These are phyloP conservation scores for Poterioochromonas sp. DNA, from an alignment of 352 stramenopile species.

Conservation along the genomic window DNA sequence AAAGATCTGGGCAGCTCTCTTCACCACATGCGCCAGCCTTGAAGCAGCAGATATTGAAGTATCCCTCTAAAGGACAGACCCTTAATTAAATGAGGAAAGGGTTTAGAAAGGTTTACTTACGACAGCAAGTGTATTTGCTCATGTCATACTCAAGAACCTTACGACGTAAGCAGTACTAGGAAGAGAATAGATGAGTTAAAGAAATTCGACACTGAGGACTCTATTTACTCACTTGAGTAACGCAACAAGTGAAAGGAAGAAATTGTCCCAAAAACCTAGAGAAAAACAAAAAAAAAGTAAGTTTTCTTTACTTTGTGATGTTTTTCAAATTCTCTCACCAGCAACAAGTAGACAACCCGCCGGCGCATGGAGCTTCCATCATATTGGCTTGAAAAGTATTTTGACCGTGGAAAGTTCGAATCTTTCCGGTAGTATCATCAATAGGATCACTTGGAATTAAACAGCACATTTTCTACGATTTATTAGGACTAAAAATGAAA, in stretches of 20 bases:
- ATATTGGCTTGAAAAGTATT: constrained; percentile 6
- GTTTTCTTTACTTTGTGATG: no score
- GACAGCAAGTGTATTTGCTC: constrained; percentile 12
- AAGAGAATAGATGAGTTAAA: not conserved
- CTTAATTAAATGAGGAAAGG: not conserved
- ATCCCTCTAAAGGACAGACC: constrained; percentile 48
- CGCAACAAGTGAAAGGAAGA: not conserved
- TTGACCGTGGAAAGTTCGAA: not conserved
- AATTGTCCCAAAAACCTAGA: constrained; percentile 12
- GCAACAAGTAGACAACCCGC: not conserved
- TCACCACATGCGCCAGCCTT: constrained; percentile 60
- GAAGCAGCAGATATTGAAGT: constrained; percentile 64
- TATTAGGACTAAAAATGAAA: no score
- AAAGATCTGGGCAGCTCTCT: constrained; percentile 60
- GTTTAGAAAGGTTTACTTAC: not conserved
- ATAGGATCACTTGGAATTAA: constrained; percentile 8
- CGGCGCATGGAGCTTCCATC: constrained; percentile 22
- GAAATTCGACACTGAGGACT: not conserved
- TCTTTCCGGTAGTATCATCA: not conserved
- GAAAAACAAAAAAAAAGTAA: no score
- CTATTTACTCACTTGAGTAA: not conserved
- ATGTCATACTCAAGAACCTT: constrained; percentile 19
- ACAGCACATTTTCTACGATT: constrained; percentile 10
- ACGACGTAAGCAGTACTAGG: not conserved
- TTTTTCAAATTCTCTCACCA: constrained; percentile 15